These are phyloP conservation scores for Ascochyta rabiei DNA, from an alignment of 2,329 filamentous ascomycete genomes.

Conservation along the genomic window DNA sequence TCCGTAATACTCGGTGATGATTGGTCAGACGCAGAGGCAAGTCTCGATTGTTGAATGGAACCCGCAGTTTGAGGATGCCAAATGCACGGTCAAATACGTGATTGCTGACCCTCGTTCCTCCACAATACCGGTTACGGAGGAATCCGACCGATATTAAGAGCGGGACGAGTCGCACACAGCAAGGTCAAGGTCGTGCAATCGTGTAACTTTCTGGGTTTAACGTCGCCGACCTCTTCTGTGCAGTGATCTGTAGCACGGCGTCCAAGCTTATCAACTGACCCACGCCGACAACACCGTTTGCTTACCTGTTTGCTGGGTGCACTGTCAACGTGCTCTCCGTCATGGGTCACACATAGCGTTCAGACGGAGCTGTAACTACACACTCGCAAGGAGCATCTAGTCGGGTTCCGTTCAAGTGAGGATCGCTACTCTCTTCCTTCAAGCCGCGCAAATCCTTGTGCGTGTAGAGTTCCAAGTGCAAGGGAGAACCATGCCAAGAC, in stretches of 20 bases:
- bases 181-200: slow-evolving; percentile 21
- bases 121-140: slow-evolving; percentile 15
- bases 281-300: slow-evolving; percentile 26
- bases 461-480: slow-evolving; percentile 10
- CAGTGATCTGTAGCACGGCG: slow-evolving; percentile 30
- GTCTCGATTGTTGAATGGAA: slow-evolving; percentile 1
- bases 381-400: slow-evolving; percentile 28
- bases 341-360: slow-evolving; percentile 10
- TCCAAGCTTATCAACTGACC: slow-evolving; percentile 16
- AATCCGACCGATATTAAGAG: slow-evolving; percentile 21
- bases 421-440: slow-evolving; percentile 19
- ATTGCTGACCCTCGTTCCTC: slow-evolving; percentile 30
- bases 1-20: neutral
- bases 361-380: slow-evolving; percentile 4
- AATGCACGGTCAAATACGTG: slow-evolving; percentile 11
- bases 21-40: neutral
- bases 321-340: neutral
- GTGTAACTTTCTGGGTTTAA: slow-evolving; percentile 26
- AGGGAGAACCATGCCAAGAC: slow-evolving; percentile 26
- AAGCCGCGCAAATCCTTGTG: slow-evolving; percentile 30
- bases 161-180: slow-evolving; percentile 23
- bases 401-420: slow-evolving; percentile 20
- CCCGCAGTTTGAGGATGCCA: neutral
- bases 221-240: slow-evolving; percentile 35
- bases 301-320: slow-evolving; percentile 34